These are phyloP conservation scores for Oxyria digyna DNA, from an alignment of 148 eudicot genomes.

Conservation along the genomic window DNA sequence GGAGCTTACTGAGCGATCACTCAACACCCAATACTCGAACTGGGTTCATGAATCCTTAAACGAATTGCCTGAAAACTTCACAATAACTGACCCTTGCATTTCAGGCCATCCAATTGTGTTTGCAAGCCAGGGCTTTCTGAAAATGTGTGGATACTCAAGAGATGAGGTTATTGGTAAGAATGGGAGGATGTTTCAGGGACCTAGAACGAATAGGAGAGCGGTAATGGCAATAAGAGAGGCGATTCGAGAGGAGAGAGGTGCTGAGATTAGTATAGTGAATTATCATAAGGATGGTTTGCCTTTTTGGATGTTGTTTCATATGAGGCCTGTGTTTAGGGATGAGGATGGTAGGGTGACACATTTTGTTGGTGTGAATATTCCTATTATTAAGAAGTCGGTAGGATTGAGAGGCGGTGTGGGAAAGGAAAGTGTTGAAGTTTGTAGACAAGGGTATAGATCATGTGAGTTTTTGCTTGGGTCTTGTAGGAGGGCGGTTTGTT, in stretches of 20 bases:
- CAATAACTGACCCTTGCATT: conserved; percentile 75
- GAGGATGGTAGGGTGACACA: conserved; percentile 64
- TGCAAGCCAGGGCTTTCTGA: conserved; percentile 70
- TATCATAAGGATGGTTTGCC: conserved; percentile 79
- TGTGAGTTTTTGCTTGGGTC: conserved; percentile 30
- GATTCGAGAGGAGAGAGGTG: conserved; percentile 52
- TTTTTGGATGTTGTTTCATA: conserved; percentile 80
- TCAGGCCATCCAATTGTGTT: conserved; percentile 84
- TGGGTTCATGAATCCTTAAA: conserved; percentile 68
- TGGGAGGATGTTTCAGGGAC: conserved; percentile 86
- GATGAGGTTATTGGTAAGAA: conserved; percentile 75
- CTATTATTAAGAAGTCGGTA: conserved; percentile 36
- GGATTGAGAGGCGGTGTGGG: conserved; percentile 23
- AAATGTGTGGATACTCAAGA: conserved; percentile 62
- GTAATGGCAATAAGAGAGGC: conserved; percentile 89
- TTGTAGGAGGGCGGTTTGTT: conserved; percentile 56
- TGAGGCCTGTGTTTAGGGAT: conserved; percentile 69
- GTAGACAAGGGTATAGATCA: conserved; percentile 26
- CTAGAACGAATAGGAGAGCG: conserved; percentile 49
- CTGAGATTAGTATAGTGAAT: conserved; percentile 63
- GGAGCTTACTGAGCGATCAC: conserved; percentile 44
- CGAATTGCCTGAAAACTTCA: conserved; percentile 57
- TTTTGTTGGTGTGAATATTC: conserved; percentile 82
- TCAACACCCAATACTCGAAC: conserved; percentile 40
- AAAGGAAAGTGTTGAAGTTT: conserved; percentile 20